Base-by-base conservation (phyloP, 2,329 filamentous ascomycete genomes). In the Exutisphaerella laricina region DNA sequence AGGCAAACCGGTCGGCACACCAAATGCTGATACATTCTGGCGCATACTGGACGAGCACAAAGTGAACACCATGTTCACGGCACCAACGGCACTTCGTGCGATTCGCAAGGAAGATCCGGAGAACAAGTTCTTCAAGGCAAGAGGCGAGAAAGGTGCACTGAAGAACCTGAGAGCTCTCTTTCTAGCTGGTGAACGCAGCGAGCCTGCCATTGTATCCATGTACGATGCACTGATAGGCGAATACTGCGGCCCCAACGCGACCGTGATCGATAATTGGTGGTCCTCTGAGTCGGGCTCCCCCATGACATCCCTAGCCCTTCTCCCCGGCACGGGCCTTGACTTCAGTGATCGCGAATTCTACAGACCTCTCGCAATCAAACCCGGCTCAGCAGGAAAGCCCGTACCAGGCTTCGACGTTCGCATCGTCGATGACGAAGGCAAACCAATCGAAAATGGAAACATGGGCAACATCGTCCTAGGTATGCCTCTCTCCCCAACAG, bases 381-480 rank as follows among this genome's bases (percentile, higher is more conserved):
- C 88, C 1, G 90, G 90, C 1, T 90, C 85, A 47, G 90, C 89
- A 4, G 89, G 89, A 0, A 92, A 94, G 61, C 78, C 88, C 0
- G 88, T 94, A 82, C 89, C 88, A 0, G 90, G 89, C 0, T 96
- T 94, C 57, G 86, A 95, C 56, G 84, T 96, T 3, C 77, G 83
- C 12, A 74, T 90, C 10, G 88, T 96, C 2, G 80, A 94, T 60
- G 88, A 96, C 56, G 70, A 79, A 0, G 89, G 89, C 4, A 72
- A 75, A 1, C 83, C 88, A 60, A 71, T 94, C 0, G 64, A 75
- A n/a, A 71, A 66, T 21, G 85, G 85, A 1, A 79, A 69, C 16
- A 94, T 94, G 85, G 90, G 89, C 0, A 96, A 96, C 61, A 92
- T 96, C 48, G 88, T 96, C 7, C 72, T 97, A 39, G 84, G 73